phyloP scores from a whole-genome alignment of 2,329 filamentous ascomycete genomes.

The Sporothrix phasma region DNA sequence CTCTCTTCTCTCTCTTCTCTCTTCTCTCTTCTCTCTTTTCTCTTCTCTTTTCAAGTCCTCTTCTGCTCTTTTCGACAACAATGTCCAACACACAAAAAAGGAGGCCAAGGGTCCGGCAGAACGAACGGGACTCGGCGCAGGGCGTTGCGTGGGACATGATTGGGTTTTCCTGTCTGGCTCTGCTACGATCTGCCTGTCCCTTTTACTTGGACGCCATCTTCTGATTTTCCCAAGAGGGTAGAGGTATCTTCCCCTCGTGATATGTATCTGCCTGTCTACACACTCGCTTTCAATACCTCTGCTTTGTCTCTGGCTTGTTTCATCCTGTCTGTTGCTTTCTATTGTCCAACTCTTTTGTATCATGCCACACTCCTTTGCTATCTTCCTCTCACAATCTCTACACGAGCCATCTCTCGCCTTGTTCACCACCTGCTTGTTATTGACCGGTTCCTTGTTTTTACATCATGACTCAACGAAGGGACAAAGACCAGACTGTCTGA shows the following conservation, averaged over 20 bases:
- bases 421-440: neutral
- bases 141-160: neutral
- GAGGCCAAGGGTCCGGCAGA: neutral
- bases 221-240: neutral
- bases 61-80: too few relatives aligned
- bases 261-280: slow-evolving; percentile 3
- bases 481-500: slow-evolving; percentile 7
- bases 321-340: neutral
- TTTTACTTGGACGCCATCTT: neutral
- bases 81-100: neutral
- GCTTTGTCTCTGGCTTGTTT: neutral
- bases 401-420: neutral
- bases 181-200: neutral
- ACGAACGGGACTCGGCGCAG: neutral
- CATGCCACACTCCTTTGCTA: neutral
- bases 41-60: neutral
- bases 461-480: slow-evolving; percentile 8
- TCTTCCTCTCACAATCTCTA: neutral
- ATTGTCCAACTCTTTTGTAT: neutral
- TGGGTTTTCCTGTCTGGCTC: neutral
- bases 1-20: too few relatives aligned
- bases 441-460: neutral
- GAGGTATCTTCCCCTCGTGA: neutral
- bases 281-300: neutral
- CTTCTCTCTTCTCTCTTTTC: too few relatives aligned